Conservation (phyloP, 495 filamentous ascomycete species). For the Symbiotaphrina buchneri region DNA sequence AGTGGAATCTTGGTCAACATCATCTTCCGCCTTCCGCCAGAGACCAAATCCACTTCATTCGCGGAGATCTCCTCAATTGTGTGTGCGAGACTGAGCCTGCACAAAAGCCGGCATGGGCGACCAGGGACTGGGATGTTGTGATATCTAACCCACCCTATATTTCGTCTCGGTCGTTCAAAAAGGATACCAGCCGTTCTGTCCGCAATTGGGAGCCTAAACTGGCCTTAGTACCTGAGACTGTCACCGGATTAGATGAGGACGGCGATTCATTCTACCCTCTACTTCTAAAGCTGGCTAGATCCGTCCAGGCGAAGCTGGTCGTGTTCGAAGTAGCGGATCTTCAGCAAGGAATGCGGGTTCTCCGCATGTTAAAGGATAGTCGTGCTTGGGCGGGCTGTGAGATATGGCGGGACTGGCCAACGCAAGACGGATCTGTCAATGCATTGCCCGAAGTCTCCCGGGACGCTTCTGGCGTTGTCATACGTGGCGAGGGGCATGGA, state of each 20-base stretch:
- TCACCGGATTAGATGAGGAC: not conserved
- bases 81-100: not conserved
- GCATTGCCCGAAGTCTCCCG: no score
- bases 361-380: slow-evolving; percentile 5
- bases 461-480: no score
- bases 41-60: slow-evolving; percentile 23
- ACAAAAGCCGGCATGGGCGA: not conserved
- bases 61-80: slow-evolving; percentile 27
- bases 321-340: slow-evolving; percentile 37
- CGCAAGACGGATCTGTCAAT: no score
- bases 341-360: slow-evolving; percentile 14
- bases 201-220: slow-evolving; percentile 54
- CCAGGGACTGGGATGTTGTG: slow-evolving; percentile 36
- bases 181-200: slow-evolving; percentile 39
- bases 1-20: slow-evolving; percentile 20
- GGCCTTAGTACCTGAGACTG: slow-evolving; percentile 45
- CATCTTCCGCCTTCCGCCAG: slow-evolving; percentile 11
- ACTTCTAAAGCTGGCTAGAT: slow-evolving; percentile 18
- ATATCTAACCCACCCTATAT: slow-evolving; percentile 88
- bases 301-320: slow-evolving; percentile 16
- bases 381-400: slow-evolving; percentile 17
- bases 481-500: no score
- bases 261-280: slow-evolving; percentile 37
- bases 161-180: slow-evolving; percentile 29
- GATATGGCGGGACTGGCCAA: slow-evolving; percentile 31